Evolutionary conservation across 1,284 basidiomycete species (phyloP), one percentile per base, ranked within the genome.

Genomic region (Pseudozyma tsukubaensis): DNA sequence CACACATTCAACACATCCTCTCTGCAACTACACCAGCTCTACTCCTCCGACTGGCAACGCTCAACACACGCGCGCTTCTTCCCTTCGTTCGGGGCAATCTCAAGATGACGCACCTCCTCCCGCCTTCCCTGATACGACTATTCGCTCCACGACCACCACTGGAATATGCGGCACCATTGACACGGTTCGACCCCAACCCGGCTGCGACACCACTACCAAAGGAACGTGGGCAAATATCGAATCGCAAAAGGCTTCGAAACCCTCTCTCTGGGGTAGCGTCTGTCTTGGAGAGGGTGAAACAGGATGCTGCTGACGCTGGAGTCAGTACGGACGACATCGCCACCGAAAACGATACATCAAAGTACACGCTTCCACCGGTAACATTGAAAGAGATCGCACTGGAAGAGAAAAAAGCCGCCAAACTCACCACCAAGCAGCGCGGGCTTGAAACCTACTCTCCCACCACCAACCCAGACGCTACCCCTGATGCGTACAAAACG

Each of bases 401-500:
- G 42, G 44, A 45, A 21, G 18, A 50, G 14, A 68, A 74, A 51
- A 61, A 63, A 6, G 59, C 66, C 9, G 60, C 39, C 11, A 76
- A 76, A 37, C 51, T 43, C 9, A 43, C 66, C 7, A 62, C 39
- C 7, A 76, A 76, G 32, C 51, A 44, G 4, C 43, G 36, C 9
- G 65, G 65, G 1, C 10, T 76, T 0, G 61, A 72, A 21, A 18
- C 35, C n/a, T 76, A 95, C 86, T 92, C 94, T 84, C 96, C 96
- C 11, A 88, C 91, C 37, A 91, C 94, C 50, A 95, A 99, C 80
- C 71, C 91, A n/a, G 90, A 97, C 83, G 95, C 94, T n/a, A 88
- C 91, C 35, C 95, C 97, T 1, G 97, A 99, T 83, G 96, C 97
- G 4, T 99, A 98, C 87, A 98, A 98, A 85, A 99, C 97, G 0